Evolutionary conservation across 768 basidiomycete species (phyloP).

Genomic region (Suillus placidus): DNA sequence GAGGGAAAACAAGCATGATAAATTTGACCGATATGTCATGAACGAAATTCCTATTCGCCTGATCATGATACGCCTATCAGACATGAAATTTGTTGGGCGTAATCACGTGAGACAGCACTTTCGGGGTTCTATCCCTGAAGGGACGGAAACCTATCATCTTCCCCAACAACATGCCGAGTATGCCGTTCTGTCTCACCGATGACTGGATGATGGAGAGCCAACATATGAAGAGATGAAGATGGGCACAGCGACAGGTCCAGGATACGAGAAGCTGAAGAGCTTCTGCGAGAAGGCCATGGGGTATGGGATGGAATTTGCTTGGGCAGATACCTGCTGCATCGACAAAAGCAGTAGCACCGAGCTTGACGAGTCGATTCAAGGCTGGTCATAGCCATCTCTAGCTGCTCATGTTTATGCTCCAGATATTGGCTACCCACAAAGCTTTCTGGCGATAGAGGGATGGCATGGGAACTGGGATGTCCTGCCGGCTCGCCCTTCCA

Average conservation of each 20-base stretch:
- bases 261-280: neutral
- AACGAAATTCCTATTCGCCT: slow-evolving; percentile 2
- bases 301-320: neutral
- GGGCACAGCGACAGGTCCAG: neutral
- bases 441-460: neutral
- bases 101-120: neutral
- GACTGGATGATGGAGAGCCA: neutral
- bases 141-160: no score
- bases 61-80: slow-evolving; percentile 1
- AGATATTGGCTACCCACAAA: neutral
- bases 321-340: slow-evolving; percentile 7
- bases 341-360: slow-evolving; percentile 3
- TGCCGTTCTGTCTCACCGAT: slow-evolving; percentile 5
- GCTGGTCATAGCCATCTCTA: slow-evolving; percentile 1
- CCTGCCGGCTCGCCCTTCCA: slow-evolving; percentile 5
- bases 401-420: neutral
- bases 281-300: neutral
- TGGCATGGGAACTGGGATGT: neutral
- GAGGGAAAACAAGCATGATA: neutral
- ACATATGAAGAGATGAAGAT: neutral
- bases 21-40: slow-evolving; percentile 3
- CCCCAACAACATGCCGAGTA: neutral
- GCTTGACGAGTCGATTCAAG: slow-evolving; percentile 9
- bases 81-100: neutral
- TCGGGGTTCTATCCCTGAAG: neutral